Percentiles rank a stretch among this genome's conserved stretches.
phyloP scores from a whole-genome alignment of 2,329 filamentous ascomycete genomes.

The Botrytis galanthina region DNA sequence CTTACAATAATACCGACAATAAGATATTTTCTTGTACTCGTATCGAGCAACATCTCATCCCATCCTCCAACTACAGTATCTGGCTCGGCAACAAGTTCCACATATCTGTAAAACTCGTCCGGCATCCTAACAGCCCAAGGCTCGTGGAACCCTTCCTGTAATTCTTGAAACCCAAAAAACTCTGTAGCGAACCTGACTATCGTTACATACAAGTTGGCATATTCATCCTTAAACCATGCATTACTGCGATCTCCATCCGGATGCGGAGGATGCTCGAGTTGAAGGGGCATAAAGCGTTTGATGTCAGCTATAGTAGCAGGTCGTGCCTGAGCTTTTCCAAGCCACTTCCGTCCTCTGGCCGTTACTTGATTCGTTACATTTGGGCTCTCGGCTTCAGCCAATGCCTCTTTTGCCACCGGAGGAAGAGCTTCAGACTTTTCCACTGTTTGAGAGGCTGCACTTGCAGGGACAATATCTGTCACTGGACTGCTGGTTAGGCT shows the following conservation, averaged over 20 bases:
- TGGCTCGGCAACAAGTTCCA: constrained; percentile 29
- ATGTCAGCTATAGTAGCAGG: constrained; percentile 14
- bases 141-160: constrained; percentile 20
- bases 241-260: constrained; percentile 27
- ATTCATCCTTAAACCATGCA: constrained; percentile 27
- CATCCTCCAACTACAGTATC: constrained; percentile 29
- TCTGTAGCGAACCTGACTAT: constrained; percentile 18
- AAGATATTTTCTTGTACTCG: constrained; percentile 29
- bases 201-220: constrained; percentile 23
- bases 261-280: constrained; percentile 23
- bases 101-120: constrained; percentile 29
- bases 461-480: constrained; percentile 1
- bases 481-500: background rate
- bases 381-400: background rate
- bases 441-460: background rate
- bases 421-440: background rate
- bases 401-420: background rate
- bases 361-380: background rate
- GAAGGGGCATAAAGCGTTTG: constrained; percentile 21
- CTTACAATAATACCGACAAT: constrained; percentile 30
- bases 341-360: background rate
- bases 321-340: background rate
- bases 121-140: constrained; percentile 25
- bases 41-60: constrained; percentile 31
- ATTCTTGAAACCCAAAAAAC: constrained; percentile 26